These are phyloP conservation scores for Paramyrothecium sp. DNA, from an alignment of 2,329 filamentous ascomycete species.

Conservation along the genomic window DNA sequence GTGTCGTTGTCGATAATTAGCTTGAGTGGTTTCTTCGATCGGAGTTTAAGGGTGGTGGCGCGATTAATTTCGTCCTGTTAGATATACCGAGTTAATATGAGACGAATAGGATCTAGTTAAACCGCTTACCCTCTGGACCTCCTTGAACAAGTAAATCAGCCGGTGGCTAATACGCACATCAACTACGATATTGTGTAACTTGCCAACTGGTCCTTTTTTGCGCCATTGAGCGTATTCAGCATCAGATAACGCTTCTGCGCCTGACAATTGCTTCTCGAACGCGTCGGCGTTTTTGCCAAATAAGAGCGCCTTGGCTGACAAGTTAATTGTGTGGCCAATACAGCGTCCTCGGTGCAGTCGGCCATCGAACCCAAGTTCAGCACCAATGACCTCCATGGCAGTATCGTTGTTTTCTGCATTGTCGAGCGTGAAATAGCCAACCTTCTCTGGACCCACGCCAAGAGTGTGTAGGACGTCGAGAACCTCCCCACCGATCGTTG, in stretches of 20 bases:
- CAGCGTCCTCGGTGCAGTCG: conserved; percentile 4
- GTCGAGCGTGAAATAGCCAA: no score
- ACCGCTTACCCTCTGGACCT: no score
- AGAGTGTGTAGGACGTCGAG: no score
- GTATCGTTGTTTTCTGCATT: no score
- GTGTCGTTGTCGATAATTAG: conserved; percentile 12
- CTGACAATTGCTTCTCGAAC: conserved; percentile 6
- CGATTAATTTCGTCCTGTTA: no score
- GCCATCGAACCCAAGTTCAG: conserved; percentile 6
- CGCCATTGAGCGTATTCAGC: conserved; percentile 7
- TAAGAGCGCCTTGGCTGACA: conserved; percentile 10
- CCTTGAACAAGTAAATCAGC: no score
- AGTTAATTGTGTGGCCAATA: conserved; percentile 11
- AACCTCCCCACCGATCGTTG: no score
- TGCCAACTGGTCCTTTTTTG: conserved; percentile 10
- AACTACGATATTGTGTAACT: conserved; percentile 11
- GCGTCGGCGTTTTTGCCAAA: conserved; percentile 12
- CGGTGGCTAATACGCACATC: no score
- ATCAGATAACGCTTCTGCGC: neutral
- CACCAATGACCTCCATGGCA: no score
- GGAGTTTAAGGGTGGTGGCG: neutral
- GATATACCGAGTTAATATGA: no score
- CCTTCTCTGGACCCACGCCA: no score
- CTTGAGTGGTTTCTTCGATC: conserved; percentile 7
- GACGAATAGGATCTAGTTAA: no score